These are phyloP conservation scores for Ophiostoma novo-ulmi DNA, from an alignment of 2,329 filamentous ascomycete species.

Conservation along the genomic window DNA sequence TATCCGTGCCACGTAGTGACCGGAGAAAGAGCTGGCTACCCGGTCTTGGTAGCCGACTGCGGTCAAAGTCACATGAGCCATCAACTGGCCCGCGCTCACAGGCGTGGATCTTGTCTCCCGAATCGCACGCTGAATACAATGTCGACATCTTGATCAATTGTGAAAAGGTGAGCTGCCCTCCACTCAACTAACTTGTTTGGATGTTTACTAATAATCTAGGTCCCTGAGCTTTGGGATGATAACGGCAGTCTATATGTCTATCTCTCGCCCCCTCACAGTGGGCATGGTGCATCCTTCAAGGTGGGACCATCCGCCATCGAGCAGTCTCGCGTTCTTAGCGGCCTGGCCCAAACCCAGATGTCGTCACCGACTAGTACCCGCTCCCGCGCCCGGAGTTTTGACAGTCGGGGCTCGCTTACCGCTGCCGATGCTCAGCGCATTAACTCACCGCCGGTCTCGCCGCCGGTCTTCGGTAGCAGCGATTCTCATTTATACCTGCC, in stretches of 20 bases:
- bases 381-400: slow-evolving; percentile 43
- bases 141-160: slow-evolving; percentile 46
- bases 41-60: slow-evolving; percentile 42
- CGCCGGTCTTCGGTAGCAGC: slow-evolving; percentile 37
- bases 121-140: slow-evolving; percentile 53
- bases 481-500: slow-evolving; percentile 54
- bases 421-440: slow-evolving; percentile 46
- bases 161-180: slow-evolving; percentile 45
- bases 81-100: slow-evolving; percentile 22
- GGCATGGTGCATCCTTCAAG: slow-evolving; percentile 55
- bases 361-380: slow-evolving; percentile 33
- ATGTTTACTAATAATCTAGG: slow-evolving; percentile 37
- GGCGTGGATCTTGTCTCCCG: slow-evolving; percentile 52
- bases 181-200: slow-evolving; percentile 6
- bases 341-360: slow-evolving; percentile 47
- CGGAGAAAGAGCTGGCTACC: slow-evolving; percentile 52
- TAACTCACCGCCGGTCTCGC: slow-evolving; percentile 36
- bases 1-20: slow-evolving; percentile 35
- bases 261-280: slow-evolving; percentile 48
- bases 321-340: slow-evolving; percentile 50
- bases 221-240: slow-evolving; percentile 63
- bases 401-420: slow-evolving; percentile 44
- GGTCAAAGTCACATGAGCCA: slow-evolving; percentile 45
- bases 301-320: slow-evolving; percentile 51
- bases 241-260: slow-evolving; percentile 53